Conservation (phyloP, 352 stramenopile species). For the Phytophthora macrochlamydospora region DNA sequence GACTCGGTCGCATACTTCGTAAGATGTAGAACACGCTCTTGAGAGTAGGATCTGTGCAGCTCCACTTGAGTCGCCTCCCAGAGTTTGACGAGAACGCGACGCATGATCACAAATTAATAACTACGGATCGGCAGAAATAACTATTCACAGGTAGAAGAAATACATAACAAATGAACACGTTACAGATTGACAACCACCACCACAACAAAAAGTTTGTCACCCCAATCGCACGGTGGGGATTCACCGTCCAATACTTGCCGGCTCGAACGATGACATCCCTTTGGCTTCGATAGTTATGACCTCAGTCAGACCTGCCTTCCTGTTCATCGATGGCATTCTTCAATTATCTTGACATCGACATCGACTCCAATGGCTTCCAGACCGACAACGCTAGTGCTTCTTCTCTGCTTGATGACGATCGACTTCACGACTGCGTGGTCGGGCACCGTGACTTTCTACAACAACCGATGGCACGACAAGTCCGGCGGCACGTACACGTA, state of each 20-base stretch:
- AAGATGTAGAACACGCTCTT: constrained; percentile 1
- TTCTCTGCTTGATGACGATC: neutral
- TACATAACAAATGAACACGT: too few species aligned
- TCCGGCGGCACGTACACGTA: constrained; percentile 24
- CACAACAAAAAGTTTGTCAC: too few species aligned
- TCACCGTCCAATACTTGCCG: too few species aligned
- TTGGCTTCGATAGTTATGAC: too few species aligned
- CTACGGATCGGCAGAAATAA: too few species aligned
- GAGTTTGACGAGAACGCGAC: too few species aligned
- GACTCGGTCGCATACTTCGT: constrained; percentile 1
- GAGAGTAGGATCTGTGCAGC: constrained; percentile 15
- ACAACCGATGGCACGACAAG: constrained; percentile 10
- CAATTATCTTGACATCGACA: neutral
- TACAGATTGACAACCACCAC: too few species aligned
- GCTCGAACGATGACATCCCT: too few species aligned
- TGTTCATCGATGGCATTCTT: neutral
- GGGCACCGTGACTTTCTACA: constrained; percentile 28
- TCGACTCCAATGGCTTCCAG: neutral
- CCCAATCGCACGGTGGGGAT: too few species aligned
- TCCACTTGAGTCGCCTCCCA: constrained; percentile 25
- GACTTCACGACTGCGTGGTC: constrained; percentile 3
- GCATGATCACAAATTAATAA: too few species aligned
- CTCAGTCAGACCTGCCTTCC: too few species aligned
- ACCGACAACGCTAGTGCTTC: neutral
- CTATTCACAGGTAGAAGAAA: too few species aligned